Evolutionary conservation across 1,139 yeast genomes (phyloP), one percentile per base, ranked within the genome.

Genomic region (Diutina ranongensis): DNA sequence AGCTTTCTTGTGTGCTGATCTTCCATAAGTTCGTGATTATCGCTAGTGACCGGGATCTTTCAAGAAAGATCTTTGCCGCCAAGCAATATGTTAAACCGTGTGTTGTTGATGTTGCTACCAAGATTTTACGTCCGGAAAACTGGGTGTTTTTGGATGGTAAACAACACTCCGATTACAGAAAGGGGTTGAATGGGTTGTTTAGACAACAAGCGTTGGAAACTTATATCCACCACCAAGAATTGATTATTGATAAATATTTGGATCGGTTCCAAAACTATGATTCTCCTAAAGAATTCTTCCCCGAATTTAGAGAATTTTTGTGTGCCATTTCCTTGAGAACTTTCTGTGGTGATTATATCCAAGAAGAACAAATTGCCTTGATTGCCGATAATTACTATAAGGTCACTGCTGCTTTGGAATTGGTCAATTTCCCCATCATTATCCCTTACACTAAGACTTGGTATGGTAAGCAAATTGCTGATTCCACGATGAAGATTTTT

Each of bases 61-160:
- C 97, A 22, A 78, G 97, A 64, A 92, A 92, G 59, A 81, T 88
- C 50, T 74, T 92, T 56, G 81, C 79, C 57, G 80, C 95, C 27
- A 95, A 97, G 33, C 74, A 78, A 49, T 92, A 73, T 59, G 97
- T 87, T 49, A 88, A 88, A 63, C 98, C 98, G 7, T 92, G 98
- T 70, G 95, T 92, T 50, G 98, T 92, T 52, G 98, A 92, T 60
- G 97, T 88, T 47, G 98, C 97, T 19, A 72, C 80, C 54, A 92
- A 89, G 67, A 86, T 92, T 55, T 71, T 92, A 58, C 78, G 97
- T 64, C 97, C 97, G 42, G 73, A 92, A 46, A 92, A 89, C 70
- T 92, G 98, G 98, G 98, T 92, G 45, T 92, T 92, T 63, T 68
- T 88, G 58, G 98, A 92, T 60, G 98, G 98, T 55, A 87, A 88